Evolutionary conservation across 805 yeast species (phyloP).

Genomic region (Kuraishia ogatae): DNA sequence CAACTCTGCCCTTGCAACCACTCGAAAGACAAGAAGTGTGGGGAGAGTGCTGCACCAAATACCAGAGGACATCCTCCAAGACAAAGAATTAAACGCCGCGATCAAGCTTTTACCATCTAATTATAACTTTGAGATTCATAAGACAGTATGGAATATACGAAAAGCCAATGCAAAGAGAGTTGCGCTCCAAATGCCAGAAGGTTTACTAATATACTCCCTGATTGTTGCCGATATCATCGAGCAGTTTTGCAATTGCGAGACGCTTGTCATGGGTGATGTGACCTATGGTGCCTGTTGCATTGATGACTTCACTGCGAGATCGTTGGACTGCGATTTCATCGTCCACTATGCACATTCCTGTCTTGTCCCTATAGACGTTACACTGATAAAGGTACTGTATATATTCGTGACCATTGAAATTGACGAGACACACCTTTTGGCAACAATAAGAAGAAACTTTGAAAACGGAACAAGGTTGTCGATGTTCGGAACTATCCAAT

Average conservation of each 20-base stretch:
- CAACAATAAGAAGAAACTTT: constrained; percentile 70
- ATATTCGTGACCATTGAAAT: constrained; percentile 90
- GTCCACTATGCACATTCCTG: constrained; percentile 98
- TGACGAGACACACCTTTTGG: constrained; percentile 73
- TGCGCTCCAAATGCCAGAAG: constrained; percentile 97
- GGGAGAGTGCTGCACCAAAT: constrained; percentile 75
- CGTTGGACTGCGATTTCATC: constrained; percentile 88
- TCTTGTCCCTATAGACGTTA: constrained; percentile 88
- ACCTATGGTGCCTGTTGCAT: constrained; percentile 98
- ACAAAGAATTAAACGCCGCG: constrained; percentile 78
- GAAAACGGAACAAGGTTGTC: constrained; percentile 59
- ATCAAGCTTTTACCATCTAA: constrained; percentile 77
- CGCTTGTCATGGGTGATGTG: constrained; percentile 96
- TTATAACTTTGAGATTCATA: constrained; percentile 93
- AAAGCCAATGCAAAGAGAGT: constrained; percentile 73
- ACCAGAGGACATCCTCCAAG: constrained; percentile 76
- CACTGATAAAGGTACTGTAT: constrained; percentile 85
- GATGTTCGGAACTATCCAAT: constrained; percentile 91
- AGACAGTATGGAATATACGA: constrained; percentile 87
- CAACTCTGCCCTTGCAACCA: constrained; percentile 11
- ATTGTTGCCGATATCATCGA: constrained; percentile 87
- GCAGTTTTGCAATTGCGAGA: constrained; percentile 82
- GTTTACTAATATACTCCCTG: constrained; percentile 79
- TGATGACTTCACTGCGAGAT: constrained; percentile 90
- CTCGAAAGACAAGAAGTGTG: constrained; percentile 25